Evolutionary conservation across 2,329 filamentous ascomycete genomes (phyloP), one percentile per base, ranked within the genome.

Genomic region (Tolypocladium nubicola): DNA sequence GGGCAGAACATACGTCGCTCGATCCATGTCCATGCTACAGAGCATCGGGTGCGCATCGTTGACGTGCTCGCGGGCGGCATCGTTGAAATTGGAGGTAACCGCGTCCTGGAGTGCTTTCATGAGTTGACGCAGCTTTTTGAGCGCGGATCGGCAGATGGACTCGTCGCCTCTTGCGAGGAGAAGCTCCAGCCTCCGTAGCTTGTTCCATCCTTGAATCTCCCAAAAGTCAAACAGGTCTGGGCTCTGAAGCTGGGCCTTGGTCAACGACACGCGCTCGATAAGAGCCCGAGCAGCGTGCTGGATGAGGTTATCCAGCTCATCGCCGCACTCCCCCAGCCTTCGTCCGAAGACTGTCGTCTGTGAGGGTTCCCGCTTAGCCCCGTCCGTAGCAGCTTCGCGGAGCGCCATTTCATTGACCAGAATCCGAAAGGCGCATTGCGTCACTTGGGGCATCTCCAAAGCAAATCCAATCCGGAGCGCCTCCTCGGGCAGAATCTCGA

Each of bases 361-460:
- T 60, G 52, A 47, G 43, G 35, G 6, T 23, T 52, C 47, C 13
- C 43, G 56, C 19, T 54, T 26, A 52, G 54, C 21, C 30, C 54
- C 38, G 19, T 53, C 53, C 9, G 38, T 39, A 23, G 65, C 67
- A 9, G 74, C 69, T 30, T 73, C 66, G 45, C 73, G 73, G 14
- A 87, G 64, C 4, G 84, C 84, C 55, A 80, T 75, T 64, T 89
- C 85, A 21, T 79, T 82, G 26, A 87, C 84, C 5, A 88, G 73
- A 33, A 86, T 78, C 13, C 77, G 74, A 61, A 86, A 88, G 0
- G 84, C 74, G 23, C 70, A 65, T 38, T 75, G 74, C 0, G 77
- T 71, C 2, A 83, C 64, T 14, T 71, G 66, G 0, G 71, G 65
- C 11, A 77, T 71, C 58, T 77, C 60, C 7, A 84, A 63, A 3